Evolutionary conservation across 2,329 filamentous ascomycete species (phyloP), one percentile per base, ranked within the genome.

Genomic region (Alternaria incomplexa): DNA sequence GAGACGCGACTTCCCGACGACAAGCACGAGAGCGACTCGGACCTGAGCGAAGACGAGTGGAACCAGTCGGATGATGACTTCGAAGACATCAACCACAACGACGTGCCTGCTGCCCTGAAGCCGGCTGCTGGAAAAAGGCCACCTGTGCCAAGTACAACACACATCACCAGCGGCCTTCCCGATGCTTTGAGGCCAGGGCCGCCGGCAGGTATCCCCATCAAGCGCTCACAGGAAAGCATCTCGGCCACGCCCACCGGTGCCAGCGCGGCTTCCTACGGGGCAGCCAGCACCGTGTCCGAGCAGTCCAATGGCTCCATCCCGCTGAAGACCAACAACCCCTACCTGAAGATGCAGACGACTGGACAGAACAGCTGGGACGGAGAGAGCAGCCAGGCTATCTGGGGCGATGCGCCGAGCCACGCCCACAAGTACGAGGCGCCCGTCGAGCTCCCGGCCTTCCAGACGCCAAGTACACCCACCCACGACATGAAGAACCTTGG

Each of bases 311-410:
- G 68, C 20, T 77, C 77, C 3, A 58, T 75, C 32, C 74, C 77
- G 1, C 65, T 82, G 20, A 68, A 81, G 61, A 82, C 81, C 4
- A 81, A 83, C 63, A 83, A 83, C 58, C 82, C 82, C 9, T 83
- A 83, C 63, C 72, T 80, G 22, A 76, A 75, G 26, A 77, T 79
- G 69, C 80, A 81, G 52, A 64, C 69, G 15, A 80, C 80, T 1
- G 79, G 77, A 0, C 73, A 81, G 54, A 77, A 68, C 40, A 74
- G 67, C 15, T 78, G 76, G 61, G 79, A 72, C 8, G 71, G 61
- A 6, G 81, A 82, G 58, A 79, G 68, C 66, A 81, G 73, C 58
- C 73, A 78, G 36, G 67, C 78, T 4, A 73, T 79, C 22, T 83
- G 81, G 81, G 78, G 80, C 17, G 77, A 79, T 43, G 62, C 69